Evolutionary conservation across 192 early-diverging fungal species (phyloP).

Genomic region (Allomyces arbusculus): DNA sequence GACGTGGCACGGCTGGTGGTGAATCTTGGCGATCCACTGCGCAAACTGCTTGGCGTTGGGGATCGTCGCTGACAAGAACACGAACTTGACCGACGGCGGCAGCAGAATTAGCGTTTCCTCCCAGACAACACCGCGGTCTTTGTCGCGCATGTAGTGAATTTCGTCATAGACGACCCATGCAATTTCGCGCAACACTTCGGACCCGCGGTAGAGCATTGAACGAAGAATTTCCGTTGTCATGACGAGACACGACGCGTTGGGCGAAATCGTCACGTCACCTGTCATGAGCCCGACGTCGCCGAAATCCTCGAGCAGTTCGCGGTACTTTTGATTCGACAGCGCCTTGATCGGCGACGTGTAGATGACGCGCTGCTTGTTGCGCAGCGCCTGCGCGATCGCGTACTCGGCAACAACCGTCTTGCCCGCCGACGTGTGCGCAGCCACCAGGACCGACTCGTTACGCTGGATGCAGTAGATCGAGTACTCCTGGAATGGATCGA

Average conservation of each 20-base stretch:
- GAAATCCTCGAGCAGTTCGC: slow-evolving; percentile 87
- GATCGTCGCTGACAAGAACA: slow-evolving; percentile 94
- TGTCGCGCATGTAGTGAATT: slow-evolving; percentile 96
- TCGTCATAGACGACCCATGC: slow-evolving; percentile 97
- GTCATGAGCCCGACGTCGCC: slow-evolving; percentile 98
- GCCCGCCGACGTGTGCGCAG: slow-evolving; percentile 90
- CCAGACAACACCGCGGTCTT: slow-evolving; percentile 96
- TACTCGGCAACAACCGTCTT: slow-evolving; percentile 99
- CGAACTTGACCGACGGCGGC: slow-evolving; percentile 77
- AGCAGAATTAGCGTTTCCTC: slow-evolving; percentile 94
- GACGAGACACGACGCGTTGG: slow-evolving; percentile 73
- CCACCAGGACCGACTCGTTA: slow-evolving; percentile 82
- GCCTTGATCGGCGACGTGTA: slow-evolving; percentile 98
- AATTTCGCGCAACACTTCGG: slow-evolving; percentile 87
- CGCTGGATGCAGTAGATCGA: slow-evolving; percentile 75
- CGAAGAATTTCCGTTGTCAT: slow-evolving; percentile 99
- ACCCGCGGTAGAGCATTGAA: slow-evolving; percentile 90
- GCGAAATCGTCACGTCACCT: slow-evolving; percentile 92
- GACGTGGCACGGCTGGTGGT: slow-evolving; percentile 93
- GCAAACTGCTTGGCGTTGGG: slow-evolving; percentile 98
- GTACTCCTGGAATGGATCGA: slow-evolving; percentile 89
- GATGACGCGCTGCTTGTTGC: slow-evolving; percentile 80
- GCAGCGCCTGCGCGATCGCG: slow-evolving; percentile 76
- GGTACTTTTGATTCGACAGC: slow-evolving; percentile 93
- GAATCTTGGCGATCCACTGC: slow-evolving; percentile 89